Conservation (phyloP, 495 filamentous ascomycete genomes). For the Daldinia vernicosa region DNA sequence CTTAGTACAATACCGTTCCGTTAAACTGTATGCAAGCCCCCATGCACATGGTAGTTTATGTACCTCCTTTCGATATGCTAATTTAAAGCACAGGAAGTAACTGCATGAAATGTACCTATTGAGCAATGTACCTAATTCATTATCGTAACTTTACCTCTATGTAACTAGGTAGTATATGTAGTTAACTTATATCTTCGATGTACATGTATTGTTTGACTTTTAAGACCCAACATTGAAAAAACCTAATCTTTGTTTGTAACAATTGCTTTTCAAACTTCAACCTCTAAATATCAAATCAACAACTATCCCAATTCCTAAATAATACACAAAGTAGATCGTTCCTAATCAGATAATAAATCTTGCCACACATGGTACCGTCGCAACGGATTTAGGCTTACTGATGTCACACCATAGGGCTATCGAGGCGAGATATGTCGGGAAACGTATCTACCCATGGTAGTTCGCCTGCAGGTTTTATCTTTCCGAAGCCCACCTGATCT, state of each 20-base stretch:
- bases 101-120: no score
- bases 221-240: no score
- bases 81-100: not conserved
- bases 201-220: no score
- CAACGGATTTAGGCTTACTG: not conserved
- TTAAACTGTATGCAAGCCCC: constrained; percentile 8
- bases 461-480: constrained; percentile 6
- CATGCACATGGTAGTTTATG: no score
- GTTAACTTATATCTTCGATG: no score
- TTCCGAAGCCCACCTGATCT: not conserved
- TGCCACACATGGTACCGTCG: not conserved
- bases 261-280: no score
- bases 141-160: no score
- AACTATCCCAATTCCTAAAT: not conserved
- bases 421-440: not conserved
- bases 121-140: no score
- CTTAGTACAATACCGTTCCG: constrained; percentile 13
- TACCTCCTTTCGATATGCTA: not conserved
- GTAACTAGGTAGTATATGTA: no score
- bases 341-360: not conserved
- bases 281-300: not conserved
- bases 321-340: not conserved
- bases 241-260: no score
- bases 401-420: constrained; percentile 2
- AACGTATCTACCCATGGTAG: not conserved